These are phyloP conservation scores for Kuraishia ogatae DNA, from an alignment of 805 yeast species.

Conservation along the genomic window DNA sequence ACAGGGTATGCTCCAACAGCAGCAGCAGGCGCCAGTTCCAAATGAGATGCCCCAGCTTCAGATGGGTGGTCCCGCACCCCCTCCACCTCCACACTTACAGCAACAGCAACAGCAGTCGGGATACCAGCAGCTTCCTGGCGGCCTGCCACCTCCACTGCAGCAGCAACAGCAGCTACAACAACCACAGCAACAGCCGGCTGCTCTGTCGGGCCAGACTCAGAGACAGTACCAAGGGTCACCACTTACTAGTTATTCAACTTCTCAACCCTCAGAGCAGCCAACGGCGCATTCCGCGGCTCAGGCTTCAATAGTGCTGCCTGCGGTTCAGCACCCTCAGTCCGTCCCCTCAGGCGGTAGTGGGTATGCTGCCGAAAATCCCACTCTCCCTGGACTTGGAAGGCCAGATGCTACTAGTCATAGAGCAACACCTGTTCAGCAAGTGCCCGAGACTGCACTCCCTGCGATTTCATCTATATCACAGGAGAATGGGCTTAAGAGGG, in stretches of 20 bases:
- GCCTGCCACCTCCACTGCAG: constrained; percentile 3
- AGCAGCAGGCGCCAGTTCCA: constrained; percentile 20
- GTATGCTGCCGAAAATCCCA: not conserved
- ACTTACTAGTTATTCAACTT: not conserved
- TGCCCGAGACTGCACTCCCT: constrained; percentile 1
- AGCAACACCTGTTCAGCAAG: not conserved
- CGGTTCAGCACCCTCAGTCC: not conserved
- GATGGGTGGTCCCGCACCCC: constrained; percentile 21
- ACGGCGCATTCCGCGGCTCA: not conserved
- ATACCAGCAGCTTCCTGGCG: constrained; percentile 18
- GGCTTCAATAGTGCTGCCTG: not conserved
- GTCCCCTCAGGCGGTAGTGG: not conserved
- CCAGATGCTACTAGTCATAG: not conserved
- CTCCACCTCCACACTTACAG: constrained; percentile 15
- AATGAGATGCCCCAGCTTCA: constrained; percentile 23
- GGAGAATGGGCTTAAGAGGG: constrained; percentile 3
- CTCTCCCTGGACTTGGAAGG: not conserved
- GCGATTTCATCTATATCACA: not conserved
- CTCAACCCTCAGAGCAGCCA: not conserved
- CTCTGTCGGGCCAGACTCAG: not conserved
- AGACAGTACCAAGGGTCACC: not conserved
- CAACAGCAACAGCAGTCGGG: constrained; percentile 21
- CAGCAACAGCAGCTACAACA: constrained; percentile 5
- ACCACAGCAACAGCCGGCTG: constrained; percentile 4
- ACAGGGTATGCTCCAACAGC: constrained; percentile 50